Evolutionary conservation across 441 rosid species (phyloP).

Genomic region (Bruguiera hainesii): DNA sequence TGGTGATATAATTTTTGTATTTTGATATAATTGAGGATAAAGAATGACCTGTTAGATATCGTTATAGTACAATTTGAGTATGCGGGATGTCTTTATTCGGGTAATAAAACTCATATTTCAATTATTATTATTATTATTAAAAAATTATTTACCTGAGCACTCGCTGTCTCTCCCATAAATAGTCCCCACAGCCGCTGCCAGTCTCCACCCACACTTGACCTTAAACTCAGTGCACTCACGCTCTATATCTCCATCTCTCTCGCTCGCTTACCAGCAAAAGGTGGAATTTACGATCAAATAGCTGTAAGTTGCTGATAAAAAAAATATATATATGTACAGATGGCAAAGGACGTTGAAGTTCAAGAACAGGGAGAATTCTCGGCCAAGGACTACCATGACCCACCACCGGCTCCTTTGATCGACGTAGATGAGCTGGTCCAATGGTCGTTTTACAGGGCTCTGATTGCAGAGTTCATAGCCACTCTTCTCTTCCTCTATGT

Average conservation of each 20-base stretch:
- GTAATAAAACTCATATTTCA: too few species aligned
- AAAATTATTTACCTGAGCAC: neutral
- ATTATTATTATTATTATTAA: too few species aligned
- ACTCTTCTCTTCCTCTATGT: conserved; percentile 79
- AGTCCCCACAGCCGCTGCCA: conserved; percentile 3
- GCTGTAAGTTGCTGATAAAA: neutral
- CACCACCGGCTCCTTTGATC: conserved; percentile 70
- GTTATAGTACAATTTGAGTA: too few species aligned
- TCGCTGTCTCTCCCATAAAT: conserved; percentile 16
- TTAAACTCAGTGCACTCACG: neutral
- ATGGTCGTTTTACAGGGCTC: conserved; percentile 85
- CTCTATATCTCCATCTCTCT: too few species aligned
- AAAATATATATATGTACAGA: neutral
- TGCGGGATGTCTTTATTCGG: too few species aligned
- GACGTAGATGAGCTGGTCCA: conserved; percentile 46
- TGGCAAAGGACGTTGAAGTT: conserved; percentile 60
- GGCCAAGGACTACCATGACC: conserved; percentile 74
- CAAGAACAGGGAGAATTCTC: conserved; percentile 35
- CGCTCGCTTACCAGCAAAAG: neutral
- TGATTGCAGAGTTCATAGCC: conserved; percentile 78
- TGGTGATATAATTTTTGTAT: too few species aligned
- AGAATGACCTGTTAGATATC: too few species aligned
- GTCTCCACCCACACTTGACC: neutral
- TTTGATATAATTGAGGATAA: too few species aligned
- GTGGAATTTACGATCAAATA: neutral